A percentile compares a stretch with the other conserved stretches of the same genome.
These are phyloP conservation scores for Agaricus sinodeliciosus DNA, from an alignment of 768 basidiomycete species.

Conservation along the genomic window DNA sequence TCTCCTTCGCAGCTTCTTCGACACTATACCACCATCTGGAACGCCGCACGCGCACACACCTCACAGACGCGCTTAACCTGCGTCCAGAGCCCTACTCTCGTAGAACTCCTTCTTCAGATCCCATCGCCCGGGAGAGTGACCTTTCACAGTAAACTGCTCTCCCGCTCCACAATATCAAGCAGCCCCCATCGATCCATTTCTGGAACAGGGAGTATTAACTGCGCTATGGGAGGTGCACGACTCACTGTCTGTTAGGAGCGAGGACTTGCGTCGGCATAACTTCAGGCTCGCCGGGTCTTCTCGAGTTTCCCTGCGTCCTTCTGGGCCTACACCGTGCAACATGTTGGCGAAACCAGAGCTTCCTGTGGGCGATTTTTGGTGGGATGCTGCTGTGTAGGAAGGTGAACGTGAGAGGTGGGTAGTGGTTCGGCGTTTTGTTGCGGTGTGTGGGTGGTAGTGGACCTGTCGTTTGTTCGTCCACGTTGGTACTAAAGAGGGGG, in stretches of 20 bases:
- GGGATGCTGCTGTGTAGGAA: not conserved
- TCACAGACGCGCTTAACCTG: conserved; percentile 1
- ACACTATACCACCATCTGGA: not conserved
- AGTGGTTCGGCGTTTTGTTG: conserved; percentile 1
- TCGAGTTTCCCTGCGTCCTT: conserved; percentile 1
- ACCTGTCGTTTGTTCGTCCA: not conserved
- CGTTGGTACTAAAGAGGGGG: not conserved
- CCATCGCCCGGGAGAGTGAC: conserved; percentile 6
- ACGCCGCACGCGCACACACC: not conserved
- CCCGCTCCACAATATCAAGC: not conserved
- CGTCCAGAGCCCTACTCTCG: not conserved
- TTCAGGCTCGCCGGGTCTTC: conserved; percentile 4
- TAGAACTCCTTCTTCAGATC: not conserved
- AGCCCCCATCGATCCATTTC: conserved; percentile 4
- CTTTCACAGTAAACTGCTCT: conserved; percentile 5
- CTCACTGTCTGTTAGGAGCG: not conserved
- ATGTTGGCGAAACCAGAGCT: not conserved
- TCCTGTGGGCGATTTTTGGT: not conserved
- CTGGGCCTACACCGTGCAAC: not conserved
- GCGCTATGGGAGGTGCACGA: not conserved
- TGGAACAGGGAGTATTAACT: conserved; percentile 4
- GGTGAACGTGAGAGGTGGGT: conserved; percentile 1
- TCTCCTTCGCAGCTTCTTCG: too few species aligned
- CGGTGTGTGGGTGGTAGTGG: not conserved
- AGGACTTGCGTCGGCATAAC: not conserved